Conservation (phyloP, 2,329 filamentous ascomycete species). For the Chaetothyriales sp. region DNA sequence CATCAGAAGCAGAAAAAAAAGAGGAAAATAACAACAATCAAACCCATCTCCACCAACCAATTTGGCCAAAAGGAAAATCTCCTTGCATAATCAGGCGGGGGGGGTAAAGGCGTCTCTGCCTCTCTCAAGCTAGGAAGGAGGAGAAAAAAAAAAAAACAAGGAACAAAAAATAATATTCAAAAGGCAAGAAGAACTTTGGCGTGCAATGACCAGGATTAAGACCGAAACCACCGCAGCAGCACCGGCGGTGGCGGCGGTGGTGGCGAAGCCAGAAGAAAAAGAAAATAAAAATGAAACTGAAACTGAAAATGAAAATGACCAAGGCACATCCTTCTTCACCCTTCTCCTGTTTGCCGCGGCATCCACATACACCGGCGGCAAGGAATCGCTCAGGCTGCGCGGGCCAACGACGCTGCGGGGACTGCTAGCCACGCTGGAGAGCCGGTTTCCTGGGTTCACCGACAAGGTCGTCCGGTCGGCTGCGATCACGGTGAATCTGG, state of each 20-base stretch:
- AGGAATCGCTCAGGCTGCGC: constrained; percentile 24
- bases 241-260: neutral
- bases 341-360: constrained; percentile 34
- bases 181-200: too few species aligned
- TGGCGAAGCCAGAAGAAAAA: neutral
- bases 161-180: too few species aligned
- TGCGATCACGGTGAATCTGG: constrained; percentile 28
- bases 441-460: constrained; percentile 27
- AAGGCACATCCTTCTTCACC: constrained; percentile 24
- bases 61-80: too few species aligned
- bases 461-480: constrained; percentile 26
- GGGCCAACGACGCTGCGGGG: constrained; percentile 26
- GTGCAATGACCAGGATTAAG: too few species aligned
- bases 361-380: constrained; percentile 26
- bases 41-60: too few species aligned
- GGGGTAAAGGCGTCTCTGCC: too few species aligned
- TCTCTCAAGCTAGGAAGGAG: too few species aligned
- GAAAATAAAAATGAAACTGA: neutral
- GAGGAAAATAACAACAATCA: too few species aligned
- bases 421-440: constrained; percentile 26
- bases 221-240: neutral
- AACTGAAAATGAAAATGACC: neutral
- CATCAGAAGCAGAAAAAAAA: too few species aligned
- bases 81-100: too few species aligned
- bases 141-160: too few species aligned